These are phyloP conservation scores for Aspergillus fijiensis DNA, from an alignment of 2,329 filamentous ascomycete species.

Conservation along the genomic window DNA sequence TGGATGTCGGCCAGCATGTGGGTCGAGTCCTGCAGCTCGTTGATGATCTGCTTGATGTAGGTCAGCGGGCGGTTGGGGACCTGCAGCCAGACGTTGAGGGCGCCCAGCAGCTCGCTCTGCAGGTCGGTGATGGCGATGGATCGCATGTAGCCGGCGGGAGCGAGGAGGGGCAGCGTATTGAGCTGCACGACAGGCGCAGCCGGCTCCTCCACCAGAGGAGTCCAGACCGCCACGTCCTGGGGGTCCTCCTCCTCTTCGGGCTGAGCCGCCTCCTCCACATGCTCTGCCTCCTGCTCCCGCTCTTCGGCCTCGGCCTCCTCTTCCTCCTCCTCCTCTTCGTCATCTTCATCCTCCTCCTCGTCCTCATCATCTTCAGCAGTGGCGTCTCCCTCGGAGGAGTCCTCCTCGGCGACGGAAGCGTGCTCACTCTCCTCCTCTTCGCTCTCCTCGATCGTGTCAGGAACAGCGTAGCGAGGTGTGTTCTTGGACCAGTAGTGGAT, in stretches of 20 bases:
- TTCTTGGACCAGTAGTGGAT: conserved; percentile 16
- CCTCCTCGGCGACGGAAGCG: background rate
- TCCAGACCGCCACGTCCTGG: conserved; percentile 2
- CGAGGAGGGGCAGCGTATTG: conserved; percentile 10
- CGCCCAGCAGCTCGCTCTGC: conserved; percentile 23
- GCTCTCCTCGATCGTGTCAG: conserved; percentile 5
- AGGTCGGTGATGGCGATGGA: conserved; percentile 29
- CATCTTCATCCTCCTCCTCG: background rate
- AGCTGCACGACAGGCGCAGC: conserved; percentile 1
- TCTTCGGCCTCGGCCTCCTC: conserved; percentile 2
- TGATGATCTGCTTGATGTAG: conserved; percentile 27
- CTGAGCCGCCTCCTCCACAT: background rate
- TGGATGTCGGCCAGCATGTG: conserved; percentile 42
- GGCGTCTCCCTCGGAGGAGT: background rate
- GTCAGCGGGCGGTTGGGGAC: conserved; percentile 20
- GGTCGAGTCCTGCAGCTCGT: conserved; percentile 33
- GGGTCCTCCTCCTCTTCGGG: background rate
- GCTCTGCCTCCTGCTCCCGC: background rate
- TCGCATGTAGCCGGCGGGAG: conserved; percentile 25
- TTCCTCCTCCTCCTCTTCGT: background rate
- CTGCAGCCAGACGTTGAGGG: conserved; percentile 32
- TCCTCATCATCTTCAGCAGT: conserved; percentile 5
- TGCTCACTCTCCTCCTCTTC: conserved; percentile 5
- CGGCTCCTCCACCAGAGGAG: conserved; percentile 9
- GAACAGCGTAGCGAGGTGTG: conserved; percentile 9